Evolutionary conservation across 2,329 filamentous ascomycete genomes (phyloP).

Genomic region (Neofusicoccum sp.): DNA sequence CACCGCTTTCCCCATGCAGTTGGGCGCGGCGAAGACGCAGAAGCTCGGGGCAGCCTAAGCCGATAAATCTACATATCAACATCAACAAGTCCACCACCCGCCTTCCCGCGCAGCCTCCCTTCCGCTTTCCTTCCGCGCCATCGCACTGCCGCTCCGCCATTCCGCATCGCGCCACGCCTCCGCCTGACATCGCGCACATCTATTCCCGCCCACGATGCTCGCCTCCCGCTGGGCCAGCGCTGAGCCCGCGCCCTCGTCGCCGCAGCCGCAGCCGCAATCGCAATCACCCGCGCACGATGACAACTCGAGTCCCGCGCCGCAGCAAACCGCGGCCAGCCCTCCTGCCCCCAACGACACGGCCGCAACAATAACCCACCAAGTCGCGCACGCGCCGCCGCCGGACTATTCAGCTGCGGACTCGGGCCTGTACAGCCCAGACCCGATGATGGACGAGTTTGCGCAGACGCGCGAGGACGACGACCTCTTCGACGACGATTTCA

Average conservation of each 20-base stretch:
- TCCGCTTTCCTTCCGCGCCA: neutral
- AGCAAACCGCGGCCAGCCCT: neutral
- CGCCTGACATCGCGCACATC: neutral
- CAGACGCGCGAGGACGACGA: conserved; percentile 55
- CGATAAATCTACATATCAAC: conserved; percentile 13
- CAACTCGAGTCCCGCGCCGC: neutral
- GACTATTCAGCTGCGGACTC: neutral
- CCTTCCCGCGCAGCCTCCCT: neutral
- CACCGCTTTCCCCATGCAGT: neutral
- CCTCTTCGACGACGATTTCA: conserved; percentile 55
- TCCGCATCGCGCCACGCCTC: neutral
- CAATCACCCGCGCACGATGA: neutral
- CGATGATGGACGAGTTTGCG: conserved; percentile 47
- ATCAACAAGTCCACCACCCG: neutral
- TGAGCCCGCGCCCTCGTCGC: neutral
- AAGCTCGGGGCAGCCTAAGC: neutral
- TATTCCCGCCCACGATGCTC: conserved; percentile 9
- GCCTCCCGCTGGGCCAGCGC: conserved; percentile 19
- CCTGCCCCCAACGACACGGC: neutral
- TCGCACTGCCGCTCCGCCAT: neutral
- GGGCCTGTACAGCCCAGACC: conserved; percentile 14
- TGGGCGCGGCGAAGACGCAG: neutral
- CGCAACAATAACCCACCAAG: neutral
- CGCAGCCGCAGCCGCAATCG: neutral
- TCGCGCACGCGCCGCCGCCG: neutral